These are phyloP conservation scores for Dictyostelium firmibasis DNA, from an alignment of 78 protist species.

Conservation along the genomic window DNA sequence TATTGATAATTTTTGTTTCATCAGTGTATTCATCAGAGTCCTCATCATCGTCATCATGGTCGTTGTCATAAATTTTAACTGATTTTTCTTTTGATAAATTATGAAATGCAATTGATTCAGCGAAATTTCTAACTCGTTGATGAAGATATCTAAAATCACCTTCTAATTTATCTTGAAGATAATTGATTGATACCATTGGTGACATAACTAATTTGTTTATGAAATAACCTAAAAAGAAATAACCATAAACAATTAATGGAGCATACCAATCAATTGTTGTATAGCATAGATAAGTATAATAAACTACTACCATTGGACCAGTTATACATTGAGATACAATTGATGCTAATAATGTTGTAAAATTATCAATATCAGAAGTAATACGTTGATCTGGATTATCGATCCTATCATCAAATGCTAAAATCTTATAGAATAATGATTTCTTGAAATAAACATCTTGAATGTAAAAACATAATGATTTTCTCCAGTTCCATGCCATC, in stretches of 20 bases:
- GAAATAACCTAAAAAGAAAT: constrained; percentile 66
- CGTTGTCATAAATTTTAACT: not conserved
- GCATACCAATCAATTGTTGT: constrained; percentile 78
- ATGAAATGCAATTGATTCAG: constrained; percentile 80
- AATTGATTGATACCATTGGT: constrained; percentile 47
- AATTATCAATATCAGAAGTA: constrained; percentile 73
- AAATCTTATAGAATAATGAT: constrained; percentile 18
- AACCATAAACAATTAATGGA: constrained; percentile 68
- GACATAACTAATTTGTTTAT: constrained; percentile 57
- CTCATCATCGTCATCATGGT: not conserved
- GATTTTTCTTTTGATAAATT: constrained; percentile 5
- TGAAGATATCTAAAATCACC: constrained; percentile 85
- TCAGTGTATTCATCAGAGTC: not conserved
- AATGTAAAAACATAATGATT: constrained; percentile 21
- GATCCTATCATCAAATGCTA: constrained; percentile 27
- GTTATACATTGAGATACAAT: constrained; percentile 51
- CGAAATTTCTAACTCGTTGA: constrained; percentile 63
- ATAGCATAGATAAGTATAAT: constrained; percentile 65
- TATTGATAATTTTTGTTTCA: not conserved
- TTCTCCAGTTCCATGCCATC: constrained; percentile 58
- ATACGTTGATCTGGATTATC: constrained; percentile 81
- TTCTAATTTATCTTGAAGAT: constrained; percentile 76
- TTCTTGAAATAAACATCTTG: constrained; percentile 35
- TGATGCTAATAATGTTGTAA: constrained; percentile 14
- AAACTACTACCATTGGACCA: constrained; percentile 49